Evolutionary conservation across 164 flowering plant species (phyloP), one percentile per base, ranked within the genome.

Genomic region (Dillenia suffruticosa): DNA sequence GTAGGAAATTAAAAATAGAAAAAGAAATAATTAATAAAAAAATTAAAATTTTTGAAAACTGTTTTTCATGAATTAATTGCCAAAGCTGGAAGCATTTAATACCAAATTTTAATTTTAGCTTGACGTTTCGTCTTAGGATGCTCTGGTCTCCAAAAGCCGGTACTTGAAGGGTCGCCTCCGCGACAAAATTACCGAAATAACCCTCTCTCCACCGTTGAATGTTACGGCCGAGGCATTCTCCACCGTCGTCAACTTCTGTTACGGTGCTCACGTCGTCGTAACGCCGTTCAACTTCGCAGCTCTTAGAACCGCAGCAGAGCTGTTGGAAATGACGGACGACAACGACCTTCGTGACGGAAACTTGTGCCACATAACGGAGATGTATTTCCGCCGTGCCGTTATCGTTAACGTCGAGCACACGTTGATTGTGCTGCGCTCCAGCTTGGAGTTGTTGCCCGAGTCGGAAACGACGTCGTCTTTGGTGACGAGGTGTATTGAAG

Each of bases 211-310:
- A 17, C 86, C 89, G 69, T 75, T 85, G 51, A 79, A 80, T 7
- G 74, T 92, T 68, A 82, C 95, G 68, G 74, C 83, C 12, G 81
- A 81, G 49, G 82, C 92, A 0, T 92, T 92, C 72, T 22, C 80
- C 3, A 56, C 70, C 7, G 74, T 86, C 0, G 80, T 80, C 14
- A 81, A 79, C 3, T 89, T 79, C 78, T 92, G 95, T 53, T 89
- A 89, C 79, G 79, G 73, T 6, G 53, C 56, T 12, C 59, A 67
- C 51, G 17, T 81, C 49, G 61, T 75, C 43, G 43, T 92, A 50
- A 86, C 91, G 51, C 95, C 93, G 51, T 81, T 73, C 56, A 88
- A 92, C 61, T 77, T 89, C 24, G 86, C 81, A 0, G 72, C 88
- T 0, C 81, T 92, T 1, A 63, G 84, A 15, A 61, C 77, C 2